A percentile compares a stretch with the other conserved stretches of the same genome.
Evolutionary conservation across 192 early-diverging fungal species (phyloP).

Genomic region (Oehlia diaphana): DNA sequence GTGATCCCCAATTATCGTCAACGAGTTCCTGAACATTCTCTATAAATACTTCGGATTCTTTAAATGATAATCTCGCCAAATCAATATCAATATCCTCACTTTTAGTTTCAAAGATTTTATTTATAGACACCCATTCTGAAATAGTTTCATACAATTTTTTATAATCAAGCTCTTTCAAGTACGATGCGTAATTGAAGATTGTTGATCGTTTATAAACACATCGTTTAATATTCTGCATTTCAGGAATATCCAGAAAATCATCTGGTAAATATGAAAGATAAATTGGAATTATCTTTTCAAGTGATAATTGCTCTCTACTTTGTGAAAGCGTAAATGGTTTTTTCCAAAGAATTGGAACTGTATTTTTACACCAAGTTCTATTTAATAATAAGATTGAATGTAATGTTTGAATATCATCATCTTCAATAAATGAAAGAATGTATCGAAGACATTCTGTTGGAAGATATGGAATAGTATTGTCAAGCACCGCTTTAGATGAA

Average conservation of each 20-base stretch:
- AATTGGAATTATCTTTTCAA: constrained; percentile 9
- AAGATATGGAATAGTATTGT: background rate
- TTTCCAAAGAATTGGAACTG: constrained; percentile 20
- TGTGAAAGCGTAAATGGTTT: constrained; percentile 6
- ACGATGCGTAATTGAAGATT: constrained; percentile 14
- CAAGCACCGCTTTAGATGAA: background rate
- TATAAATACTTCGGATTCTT: background rate
- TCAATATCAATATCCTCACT: background rate
- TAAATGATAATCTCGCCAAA: background rate
- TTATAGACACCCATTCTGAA: background rate
- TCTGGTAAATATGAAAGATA: background rate
- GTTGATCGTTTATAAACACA: background rate
- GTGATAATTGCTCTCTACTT: background rate
- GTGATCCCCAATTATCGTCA: background rate
- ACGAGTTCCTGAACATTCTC: background rate
- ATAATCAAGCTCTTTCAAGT: constrained; percentile 20
- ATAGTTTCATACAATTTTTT: constrained; percentile 19
- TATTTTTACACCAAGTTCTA: constrained; percentile 13
- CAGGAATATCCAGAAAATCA: background rate
- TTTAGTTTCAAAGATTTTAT: background rate
- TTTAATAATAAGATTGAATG: constrained; percentile 7
- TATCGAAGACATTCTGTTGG: constrained; percentile 20
- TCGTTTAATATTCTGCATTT: background rate
- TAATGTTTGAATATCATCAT: constrained; percentile 22
- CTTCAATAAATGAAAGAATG: constrained; percentile 13